Evolutionary conservation across 2,329 filamentous ascomycete species (phyloP).

Genomic region (Hypoxylon sp.): DNA sequence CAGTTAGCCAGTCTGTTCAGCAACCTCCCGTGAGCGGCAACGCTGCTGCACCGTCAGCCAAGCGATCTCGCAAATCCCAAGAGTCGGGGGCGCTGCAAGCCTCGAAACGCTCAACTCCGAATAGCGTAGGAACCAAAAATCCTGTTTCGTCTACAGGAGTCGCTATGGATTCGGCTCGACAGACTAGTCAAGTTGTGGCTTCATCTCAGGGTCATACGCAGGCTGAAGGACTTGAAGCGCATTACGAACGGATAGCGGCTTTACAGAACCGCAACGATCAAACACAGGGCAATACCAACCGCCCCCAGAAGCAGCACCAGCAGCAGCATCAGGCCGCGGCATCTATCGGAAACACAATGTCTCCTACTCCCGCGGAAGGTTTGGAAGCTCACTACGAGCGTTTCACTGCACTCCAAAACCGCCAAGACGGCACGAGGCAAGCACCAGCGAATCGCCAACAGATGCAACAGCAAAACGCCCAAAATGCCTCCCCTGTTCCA

Average conservation of each 20-base stretch:
- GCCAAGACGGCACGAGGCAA: constrained; percentile 46
- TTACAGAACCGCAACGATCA: constrained; percentile 45
- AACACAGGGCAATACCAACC: constrained; percentile 45
- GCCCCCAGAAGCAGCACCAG: constrained; percentile 47
- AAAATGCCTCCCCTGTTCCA: constrained; percentile 49
- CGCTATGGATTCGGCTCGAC: constrained; percentile 41
- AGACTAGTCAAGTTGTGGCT: constrained; percentile 36
- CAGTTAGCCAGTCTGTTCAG: constrained; percentile 39
- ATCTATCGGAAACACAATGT: constrained; percentile 42
- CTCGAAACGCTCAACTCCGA: constrained; percentile 45
- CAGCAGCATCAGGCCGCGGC: constrained; percentile 44
- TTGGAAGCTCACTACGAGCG: constrained; percentile 51
- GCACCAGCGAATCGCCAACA: constrained; percentile 45
- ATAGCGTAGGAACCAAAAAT: constrained; percentile 42
- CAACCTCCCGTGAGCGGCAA: constrained; percentile 38
- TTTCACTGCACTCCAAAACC: constrained; percentile 47
- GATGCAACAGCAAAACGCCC: constrained; percentile 44
- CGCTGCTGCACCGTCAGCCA: constrained; percentile 42
- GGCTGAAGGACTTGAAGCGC: constrained; percentile 49
- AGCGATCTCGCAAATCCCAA: constrained; percentile 51
- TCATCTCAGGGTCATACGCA: constrained; percentile 40
- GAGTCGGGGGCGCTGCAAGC: constrained; percentile 43
- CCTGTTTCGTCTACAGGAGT: constrained; percentile 33
- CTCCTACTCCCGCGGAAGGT: constrained; percentile 45
- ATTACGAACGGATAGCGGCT: constrained; percentile 47